Conservation (phyloP, 2,329 filamentous ascomycete genomes). For the Fusarium burgessii region DNA sequence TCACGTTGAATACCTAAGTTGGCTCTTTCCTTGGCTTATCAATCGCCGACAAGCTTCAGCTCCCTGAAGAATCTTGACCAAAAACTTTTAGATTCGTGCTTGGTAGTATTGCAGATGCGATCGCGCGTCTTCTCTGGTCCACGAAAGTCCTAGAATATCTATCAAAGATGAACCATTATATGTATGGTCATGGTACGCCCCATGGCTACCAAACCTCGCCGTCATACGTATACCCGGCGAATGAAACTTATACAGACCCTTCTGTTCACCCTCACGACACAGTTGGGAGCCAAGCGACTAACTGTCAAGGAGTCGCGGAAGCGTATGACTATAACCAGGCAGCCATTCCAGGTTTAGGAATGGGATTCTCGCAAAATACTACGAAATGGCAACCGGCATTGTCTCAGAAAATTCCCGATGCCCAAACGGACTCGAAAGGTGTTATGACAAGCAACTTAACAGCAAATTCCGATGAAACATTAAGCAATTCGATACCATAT, state of each 20-base stretch:
- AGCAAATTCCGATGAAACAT: background rate
- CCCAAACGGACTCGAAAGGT: background rate
- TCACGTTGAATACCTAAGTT: background rate
- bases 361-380: slow-evolving; percentile 43
- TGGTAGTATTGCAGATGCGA: background rate
- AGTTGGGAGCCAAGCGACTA: slow-evolving; percentile 6
- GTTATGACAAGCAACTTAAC: background rate
- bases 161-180: slow-evolving; percentile 48
- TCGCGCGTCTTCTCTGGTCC: background rate
- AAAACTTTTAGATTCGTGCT: background rate
- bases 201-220: slow-evolving; percentile 41
- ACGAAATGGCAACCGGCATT: slow-evolving; percentile 33
- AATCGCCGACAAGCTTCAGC: background rate
- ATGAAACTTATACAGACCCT: slow-evolving; percentile 24
- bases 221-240: slow-evolving; percentile 33
- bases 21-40: background rate
- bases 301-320: slow-evolving; percentile 23
- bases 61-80: background rate
- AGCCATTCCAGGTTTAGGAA: slow-evolving; percentile 52
- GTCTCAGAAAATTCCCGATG: slow-evolving; percentile 11
- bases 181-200: slow-evolving; percentile 44
- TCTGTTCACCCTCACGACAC: slow-evolving; percentile 19
- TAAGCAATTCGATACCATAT: background rate
- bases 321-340: slow-evolving; percentile 46
- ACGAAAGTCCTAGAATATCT: background rate